Percentiles rank a stretch among this genome's conserved stretches.
These are phyloP conservation scores for Endogone sp. DNA, from an alignment of 192 early-diverging fungal species.

Conservation along the genomic window DNA sequence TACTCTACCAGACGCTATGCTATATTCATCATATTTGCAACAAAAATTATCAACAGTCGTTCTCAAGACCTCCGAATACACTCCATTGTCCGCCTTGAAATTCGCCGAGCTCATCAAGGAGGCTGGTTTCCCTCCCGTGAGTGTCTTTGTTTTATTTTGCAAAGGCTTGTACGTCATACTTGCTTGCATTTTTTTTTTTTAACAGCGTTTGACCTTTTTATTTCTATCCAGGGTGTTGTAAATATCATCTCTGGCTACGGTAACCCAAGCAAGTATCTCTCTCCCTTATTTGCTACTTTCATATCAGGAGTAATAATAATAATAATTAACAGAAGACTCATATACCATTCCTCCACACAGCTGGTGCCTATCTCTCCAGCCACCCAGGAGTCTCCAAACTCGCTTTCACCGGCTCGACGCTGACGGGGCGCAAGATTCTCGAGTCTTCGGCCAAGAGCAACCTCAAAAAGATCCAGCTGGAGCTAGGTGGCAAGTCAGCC, in stretches of 20 bases:
- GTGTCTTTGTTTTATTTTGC: no score
- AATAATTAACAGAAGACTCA: no score
- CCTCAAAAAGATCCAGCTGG: conserved; percentile 73
- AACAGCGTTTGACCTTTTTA: not conserved
- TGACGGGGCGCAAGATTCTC: conserved; percentile 61
- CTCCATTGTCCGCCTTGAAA: conserved; percentile 56
- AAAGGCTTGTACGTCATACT: no score
- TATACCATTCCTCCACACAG: conserved; percentile 18
- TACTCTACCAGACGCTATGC: no score
- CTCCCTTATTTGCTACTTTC: no score
- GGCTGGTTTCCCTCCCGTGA: conserved; percentile 66
- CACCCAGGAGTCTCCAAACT: conserved; percentile 59
- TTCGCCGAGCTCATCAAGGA: conserved; percentile 62
- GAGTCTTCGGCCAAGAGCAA: conserved; percentile 46
- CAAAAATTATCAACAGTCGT: conserved; percentile 62
- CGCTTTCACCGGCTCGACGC: conserved; percentile 73
- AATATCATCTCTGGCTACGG: conserved; percentile 82
- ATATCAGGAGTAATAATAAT: no score
- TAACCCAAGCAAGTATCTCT: conserved; percentile 13
- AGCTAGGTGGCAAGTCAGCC: conserved; percentile 88
- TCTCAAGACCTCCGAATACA: conserved; percentile 73
- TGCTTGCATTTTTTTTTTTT: not conserved
- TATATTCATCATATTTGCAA: no score
- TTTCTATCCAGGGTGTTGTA: conserved; percentile 55
- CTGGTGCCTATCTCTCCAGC: conserved; percentile 51